Percentiles rank a stretch among this genome's conserved stretches.
Conservation (phyloP, 2,329 filamentous ascomycete species). For the Lecanicillium sp. region DNA sequence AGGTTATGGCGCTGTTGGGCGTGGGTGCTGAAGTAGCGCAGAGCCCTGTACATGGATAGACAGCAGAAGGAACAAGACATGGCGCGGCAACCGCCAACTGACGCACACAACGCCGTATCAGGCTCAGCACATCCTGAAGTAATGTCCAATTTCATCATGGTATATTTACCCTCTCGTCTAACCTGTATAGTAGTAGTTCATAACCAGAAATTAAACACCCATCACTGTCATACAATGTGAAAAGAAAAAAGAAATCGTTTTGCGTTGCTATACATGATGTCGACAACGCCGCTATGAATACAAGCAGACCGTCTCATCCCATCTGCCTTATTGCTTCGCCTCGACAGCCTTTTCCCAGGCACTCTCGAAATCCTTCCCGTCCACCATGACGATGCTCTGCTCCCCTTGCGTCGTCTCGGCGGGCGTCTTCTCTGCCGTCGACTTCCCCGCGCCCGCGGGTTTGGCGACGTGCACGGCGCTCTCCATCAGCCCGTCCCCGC, state of each 20-base stretch:
- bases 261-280: neutral
- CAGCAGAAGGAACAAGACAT: too few relatives aligned
- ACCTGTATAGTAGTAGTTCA: too few relatives aligned
- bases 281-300: neutral
- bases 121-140: too few relatives aligned
- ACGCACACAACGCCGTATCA: too few relatives aligned
- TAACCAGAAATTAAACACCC: too few relatives aligned
- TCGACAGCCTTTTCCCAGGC: conserved; percentile 61
- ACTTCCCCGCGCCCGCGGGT: conserved; percentile 19
- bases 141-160: too few relatives aligned
- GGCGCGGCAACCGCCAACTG: too few relatives aligned
- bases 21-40: too few relatives aligned
- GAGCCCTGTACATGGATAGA: too few relatives aligned
- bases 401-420: conserved; percentile 27
- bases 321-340: neutral
- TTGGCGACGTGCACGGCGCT: conserved; percentile 32
- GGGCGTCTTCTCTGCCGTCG: conserved; percentile 21
- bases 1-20: too few relatives aligned
- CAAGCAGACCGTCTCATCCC: neutral
- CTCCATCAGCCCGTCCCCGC: conserved; percentile 38
- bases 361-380: conserved; percentile 52
- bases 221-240: too few relatives aligned
- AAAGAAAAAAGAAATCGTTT: neutral
- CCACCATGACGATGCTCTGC: conserved; percentile 51
- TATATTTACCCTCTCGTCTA: too few relatives aligned